A percentile compares a stretch with the other conserved stretches of the same genome.
These are phyloP conservation scores for Vitis amurensis DNA, from an alignment of 164 flowering plant genomes.

Conservation along the genomic window DNA sequence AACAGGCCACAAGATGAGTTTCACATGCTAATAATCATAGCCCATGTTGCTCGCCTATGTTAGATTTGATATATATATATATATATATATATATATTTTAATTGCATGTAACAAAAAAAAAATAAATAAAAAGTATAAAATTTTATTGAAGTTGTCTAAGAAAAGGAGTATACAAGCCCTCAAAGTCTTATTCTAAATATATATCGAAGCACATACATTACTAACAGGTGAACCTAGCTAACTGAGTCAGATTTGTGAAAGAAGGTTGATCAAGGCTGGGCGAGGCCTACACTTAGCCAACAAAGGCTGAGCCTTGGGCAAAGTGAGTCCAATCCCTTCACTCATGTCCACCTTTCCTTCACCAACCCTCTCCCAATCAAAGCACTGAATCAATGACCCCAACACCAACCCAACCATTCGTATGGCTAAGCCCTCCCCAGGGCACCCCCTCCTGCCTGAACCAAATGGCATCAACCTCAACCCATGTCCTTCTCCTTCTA, in stretches of 20 bases:
- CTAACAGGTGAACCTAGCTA: no score
- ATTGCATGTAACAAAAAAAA: no score
- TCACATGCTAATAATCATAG: no score
- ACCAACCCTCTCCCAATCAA: constrained; percentile 48
- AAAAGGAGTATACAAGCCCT: no score
- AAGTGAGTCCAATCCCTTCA: constrained; percentile 33
- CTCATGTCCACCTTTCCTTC: constrained; percentile 42
- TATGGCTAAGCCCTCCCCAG: constrained; percentile 40
- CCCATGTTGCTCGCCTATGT: no score
- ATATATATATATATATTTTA: no score
- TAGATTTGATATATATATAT: no score
- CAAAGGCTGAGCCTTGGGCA: constrained; percentile 36
- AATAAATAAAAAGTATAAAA: no score
- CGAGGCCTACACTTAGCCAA: constrained; percentile 33
- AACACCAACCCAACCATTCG: constrained; percentile 30
- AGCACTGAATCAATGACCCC: constrained; percentile 46
- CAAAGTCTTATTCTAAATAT: no score
- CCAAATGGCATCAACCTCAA: constrained; percentile 46
- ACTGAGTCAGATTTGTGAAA: constrained; percentile 23
- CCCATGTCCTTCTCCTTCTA: constrained; percentile 22
- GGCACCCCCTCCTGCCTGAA: constrained; percentile 45
- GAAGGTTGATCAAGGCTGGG: constrained; percentile 11
- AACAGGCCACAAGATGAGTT: no score
- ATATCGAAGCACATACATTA: no score
- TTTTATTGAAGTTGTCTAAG: no score